Evolutionary conservation across 2,329 filamentous ascomycete genomes (phyloP).

Genomic region (Penicillium sp.): DNA sequence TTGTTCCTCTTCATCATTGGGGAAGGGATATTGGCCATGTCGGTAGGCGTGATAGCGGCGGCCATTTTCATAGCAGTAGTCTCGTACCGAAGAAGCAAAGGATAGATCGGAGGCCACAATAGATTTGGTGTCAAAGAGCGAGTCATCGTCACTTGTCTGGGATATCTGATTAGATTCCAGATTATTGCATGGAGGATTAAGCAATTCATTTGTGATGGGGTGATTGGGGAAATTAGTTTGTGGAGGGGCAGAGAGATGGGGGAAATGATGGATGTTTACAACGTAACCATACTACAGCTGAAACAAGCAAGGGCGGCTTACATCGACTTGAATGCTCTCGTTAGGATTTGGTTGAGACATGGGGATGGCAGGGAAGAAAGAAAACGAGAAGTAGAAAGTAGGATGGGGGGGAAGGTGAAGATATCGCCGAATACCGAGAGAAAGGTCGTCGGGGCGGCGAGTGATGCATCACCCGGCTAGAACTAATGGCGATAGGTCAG

Average conservation of each 20-base stretch:
- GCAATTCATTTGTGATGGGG: too few relatives aligned
- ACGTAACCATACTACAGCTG: neutral
- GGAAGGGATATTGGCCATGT: constrained; percentile 46
- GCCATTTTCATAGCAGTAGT: constrained; percentile 47
- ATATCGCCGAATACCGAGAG: constrained; percentile 6
- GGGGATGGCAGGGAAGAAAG: constrained; percentile 1
- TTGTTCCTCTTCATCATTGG: constrained; percentile 51
- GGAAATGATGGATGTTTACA: neutral
- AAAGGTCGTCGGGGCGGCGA: constrained; percentile 1
- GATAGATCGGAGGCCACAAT: constrained; percentile 46
- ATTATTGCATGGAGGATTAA: too few relatives aligned
- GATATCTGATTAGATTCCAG: constrained; percentile 9
- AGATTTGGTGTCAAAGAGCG: constrained; percentile 35
- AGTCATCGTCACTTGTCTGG: constrained; percentile 42
- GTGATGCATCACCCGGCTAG: constrained; percentile 3
- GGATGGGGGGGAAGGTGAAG: neutral
- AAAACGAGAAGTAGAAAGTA: constrained; percentile 1
- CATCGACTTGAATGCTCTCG: constrained; percentile 40
- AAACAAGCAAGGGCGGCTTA: constrained; percentile 24
- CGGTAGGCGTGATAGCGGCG: constrained; percentile 50
- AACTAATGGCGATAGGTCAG: neutral
- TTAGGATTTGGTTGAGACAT: constrained; percentile 36
- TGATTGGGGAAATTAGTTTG: too few relatives aligned
- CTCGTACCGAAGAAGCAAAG: constrained; percentile 43
- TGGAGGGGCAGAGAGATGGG: neutral